Evolutionary conservation across 2,329 filamentous ascomycete genomes (phyloP).

Genomic region (Dothidotthia symphoricarpi): DNA sequence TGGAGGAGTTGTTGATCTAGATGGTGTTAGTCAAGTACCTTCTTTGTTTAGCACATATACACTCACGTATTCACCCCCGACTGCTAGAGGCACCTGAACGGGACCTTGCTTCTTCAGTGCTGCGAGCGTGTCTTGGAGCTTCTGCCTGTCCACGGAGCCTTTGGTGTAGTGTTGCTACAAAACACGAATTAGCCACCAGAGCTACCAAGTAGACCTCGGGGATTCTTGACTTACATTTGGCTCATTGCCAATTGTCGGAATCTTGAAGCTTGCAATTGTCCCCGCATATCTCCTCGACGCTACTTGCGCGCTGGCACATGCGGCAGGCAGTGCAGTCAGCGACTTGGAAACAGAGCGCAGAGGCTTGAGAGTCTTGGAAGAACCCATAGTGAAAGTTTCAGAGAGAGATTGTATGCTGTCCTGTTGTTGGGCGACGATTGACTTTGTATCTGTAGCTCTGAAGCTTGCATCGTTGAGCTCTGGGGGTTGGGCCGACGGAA

Average conservation of each 20-base stretch:
- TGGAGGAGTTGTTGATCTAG: conserved; percentile 65
- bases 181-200: conserved; percentile 7
- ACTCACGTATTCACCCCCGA: conserved; percentile 76
- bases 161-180: conserved; percentile 82
- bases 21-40: conserved; percentile 9
- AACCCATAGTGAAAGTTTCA: conserved; percentile 27
- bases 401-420: neutral
- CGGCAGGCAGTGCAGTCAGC: conserved; percentile 22
- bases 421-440: conserved; percentile 6
- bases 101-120: conserved; percentile 66
- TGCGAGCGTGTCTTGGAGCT: conserved; percentile 71
- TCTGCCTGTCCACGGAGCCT: conserved; percentile 74
- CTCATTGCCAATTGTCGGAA: conserved; percentile 85
- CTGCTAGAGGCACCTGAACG: conserved; percentile 75
- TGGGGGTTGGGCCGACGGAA: conserved; percentile 23
- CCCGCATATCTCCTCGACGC: conserved; percentile 42
- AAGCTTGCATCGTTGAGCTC: conserved; percentile 16
- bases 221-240: conserved; percentile 69
- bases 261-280: conserved; percentile 79
- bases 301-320: conserved; percentile 23
- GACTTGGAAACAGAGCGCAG: conserved; percentile 30
- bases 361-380: conserved; percentile 33
- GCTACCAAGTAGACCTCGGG: accelerated
- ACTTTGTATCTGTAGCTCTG: conserved; percentile 25
- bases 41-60: neutral